Evolutionary conservation across 352 stramenopile species (phyloP).

Genomic region (Globisporangium splendens): DNA sequence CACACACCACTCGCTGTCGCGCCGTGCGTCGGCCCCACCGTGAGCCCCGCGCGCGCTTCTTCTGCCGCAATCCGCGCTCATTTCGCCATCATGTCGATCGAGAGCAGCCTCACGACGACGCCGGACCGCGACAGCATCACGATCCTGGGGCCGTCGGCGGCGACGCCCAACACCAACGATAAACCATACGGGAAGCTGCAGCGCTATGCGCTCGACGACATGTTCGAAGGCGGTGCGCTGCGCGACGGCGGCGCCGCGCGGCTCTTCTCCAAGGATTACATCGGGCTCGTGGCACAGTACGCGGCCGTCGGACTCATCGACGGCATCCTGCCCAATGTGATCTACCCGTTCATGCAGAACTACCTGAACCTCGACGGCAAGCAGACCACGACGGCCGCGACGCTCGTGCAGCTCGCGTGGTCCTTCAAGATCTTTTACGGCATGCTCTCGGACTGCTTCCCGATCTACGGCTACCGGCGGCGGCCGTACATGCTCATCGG

Average conservation of each 20-base stretch:
- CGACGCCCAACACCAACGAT: neutral
- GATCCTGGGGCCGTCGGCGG: slow-evolving; percentile 5
- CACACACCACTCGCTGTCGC: too few species aligned
- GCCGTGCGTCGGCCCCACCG: too few species aligned
- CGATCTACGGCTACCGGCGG: slow-evolving; percentile 43
- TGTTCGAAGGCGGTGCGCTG: slow-evolving; percentile 32
- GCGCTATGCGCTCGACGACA: slow-evolving; percentile 12
- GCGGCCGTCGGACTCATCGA: slow-evolving; percentile 21
- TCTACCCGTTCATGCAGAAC: slow-evolving; percentile 31
- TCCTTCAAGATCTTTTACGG: slow-evolving; percentile 62
- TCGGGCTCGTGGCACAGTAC: slow-evolving; percentile 21
- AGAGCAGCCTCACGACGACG: slow-evolving; percentile 7
- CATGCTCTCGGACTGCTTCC: slow-evolving; percentile 52
- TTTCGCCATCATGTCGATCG: too few species aligned
- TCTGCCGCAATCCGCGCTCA: too few species aligned
- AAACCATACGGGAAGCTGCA: slow-evolving; percentile 14
- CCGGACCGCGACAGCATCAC: slow-evolving; percentile 17
- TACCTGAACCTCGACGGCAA: slow-evolving; percentile 37
- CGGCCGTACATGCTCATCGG: slow-evolving; percentile 55
- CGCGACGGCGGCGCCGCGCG: slow-evolving; percentile 26
- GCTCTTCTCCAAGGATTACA: slow-evolving; percentile 17
- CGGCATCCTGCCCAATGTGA: slow-evolving; percentile 13
- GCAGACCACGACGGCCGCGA: slow-evolving; percentile 30
- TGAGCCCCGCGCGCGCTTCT: too few species aligned
- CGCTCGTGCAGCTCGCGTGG: slow-evolving; percentile 39